A percentile compares a stretch with the other conserved stretches of the same genome.
Conservation (phyloP, 345 rosid genomes). For the Pistacia vera region DNA sequence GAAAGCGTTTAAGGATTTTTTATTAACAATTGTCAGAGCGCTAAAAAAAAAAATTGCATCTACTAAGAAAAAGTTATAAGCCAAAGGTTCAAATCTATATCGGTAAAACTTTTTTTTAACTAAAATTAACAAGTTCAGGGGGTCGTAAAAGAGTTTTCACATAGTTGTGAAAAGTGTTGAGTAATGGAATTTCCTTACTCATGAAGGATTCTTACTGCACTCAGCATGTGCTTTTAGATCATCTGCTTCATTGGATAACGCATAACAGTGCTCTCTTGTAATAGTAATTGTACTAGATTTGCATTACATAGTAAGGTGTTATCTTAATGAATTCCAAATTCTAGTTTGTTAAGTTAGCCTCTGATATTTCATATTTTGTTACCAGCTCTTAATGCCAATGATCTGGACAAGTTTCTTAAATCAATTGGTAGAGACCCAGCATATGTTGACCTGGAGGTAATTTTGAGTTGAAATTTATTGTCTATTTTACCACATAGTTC, state of each 20-base stretch:
- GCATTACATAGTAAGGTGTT: not conserved
- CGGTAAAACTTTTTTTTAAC: no score
- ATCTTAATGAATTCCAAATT: not conserved
- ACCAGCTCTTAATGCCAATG: conserved; percentile 59
- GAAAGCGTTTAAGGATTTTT: not conserved
- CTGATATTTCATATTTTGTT: conserved; percentile 18
- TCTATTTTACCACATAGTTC: conserved; percentile 10
- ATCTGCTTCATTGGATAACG: not conserved
- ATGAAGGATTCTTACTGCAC: not conserved
- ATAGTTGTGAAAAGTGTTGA: not conserved
- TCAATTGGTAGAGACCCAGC: conserved; percentile 67
- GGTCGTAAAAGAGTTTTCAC: not conserved
- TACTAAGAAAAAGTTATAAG: no score
- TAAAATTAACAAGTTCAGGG: not conserved
- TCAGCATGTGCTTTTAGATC: not conserved
- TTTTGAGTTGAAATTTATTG: conserved; percentile 15
- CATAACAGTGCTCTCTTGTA: conserved; percentile 3
- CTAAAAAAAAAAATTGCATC: no score
- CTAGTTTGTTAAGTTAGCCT: conserved; percentile 3
- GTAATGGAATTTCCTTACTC: not conserved
- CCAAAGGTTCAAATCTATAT: not conserved
- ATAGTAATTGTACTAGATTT: not conserved
- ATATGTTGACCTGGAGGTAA: conserved; percentile 82
- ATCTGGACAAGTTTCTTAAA: conserved; percentile 78
- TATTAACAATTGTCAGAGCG: no score